These are phyloP conservation scores for Pseudohyphozyma bogoriensis DNA, from an alignment of 768 basidiomycete genomes.

Conservation along the genomic window DNA sequence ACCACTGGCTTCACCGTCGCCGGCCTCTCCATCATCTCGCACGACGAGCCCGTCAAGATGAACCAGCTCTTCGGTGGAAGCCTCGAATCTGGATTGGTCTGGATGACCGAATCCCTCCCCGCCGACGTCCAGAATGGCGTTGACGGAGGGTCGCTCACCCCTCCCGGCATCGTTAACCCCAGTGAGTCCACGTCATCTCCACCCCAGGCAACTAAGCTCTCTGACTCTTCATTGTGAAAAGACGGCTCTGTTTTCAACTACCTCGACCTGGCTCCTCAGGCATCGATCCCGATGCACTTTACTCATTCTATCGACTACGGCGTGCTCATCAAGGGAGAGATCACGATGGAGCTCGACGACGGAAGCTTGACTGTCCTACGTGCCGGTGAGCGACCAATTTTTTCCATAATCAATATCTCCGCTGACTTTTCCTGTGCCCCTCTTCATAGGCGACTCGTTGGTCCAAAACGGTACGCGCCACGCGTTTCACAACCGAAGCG, in stretches of 20 bases:
- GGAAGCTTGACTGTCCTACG: background rate
- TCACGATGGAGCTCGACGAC: background rate
- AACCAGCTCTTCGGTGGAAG: background rate
- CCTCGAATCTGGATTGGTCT: background rate
- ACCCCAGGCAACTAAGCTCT: too few species aligned
- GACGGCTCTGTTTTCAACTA: constrained; percentile 4
- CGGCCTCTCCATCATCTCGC: background rate
- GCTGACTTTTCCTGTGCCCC: background rate
- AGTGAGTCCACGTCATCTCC: background rate
- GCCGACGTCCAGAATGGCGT: background rate
- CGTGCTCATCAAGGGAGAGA: background rate
- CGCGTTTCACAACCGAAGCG: too few species aligned
- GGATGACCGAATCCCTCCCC: background rate
- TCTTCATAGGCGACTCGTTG: too few species aligned
- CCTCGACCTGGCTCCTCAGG: constrained; percentile 6
- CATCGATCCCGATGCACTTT: constrained; percentile 5
- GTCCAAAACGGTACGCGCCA: too few species aligned
- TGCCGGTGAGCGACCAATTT: background rate
- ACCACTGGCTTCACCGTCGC: background rate
- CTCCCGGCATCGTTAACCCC: background rate
- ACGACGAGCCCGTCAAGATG: background rate
- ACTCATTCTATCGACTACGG: constrained; percentile 14
- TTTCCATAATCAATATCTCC: background rate
- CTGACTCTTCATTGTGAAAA: background rate
- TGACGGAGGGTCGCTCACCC: background rate